These are phyloP conservation scores for Dothideomycetes sp. DNA, from an alignment of 2,329 filamentous ascomycete genomes.

Conservation along the genomic window DNA sequence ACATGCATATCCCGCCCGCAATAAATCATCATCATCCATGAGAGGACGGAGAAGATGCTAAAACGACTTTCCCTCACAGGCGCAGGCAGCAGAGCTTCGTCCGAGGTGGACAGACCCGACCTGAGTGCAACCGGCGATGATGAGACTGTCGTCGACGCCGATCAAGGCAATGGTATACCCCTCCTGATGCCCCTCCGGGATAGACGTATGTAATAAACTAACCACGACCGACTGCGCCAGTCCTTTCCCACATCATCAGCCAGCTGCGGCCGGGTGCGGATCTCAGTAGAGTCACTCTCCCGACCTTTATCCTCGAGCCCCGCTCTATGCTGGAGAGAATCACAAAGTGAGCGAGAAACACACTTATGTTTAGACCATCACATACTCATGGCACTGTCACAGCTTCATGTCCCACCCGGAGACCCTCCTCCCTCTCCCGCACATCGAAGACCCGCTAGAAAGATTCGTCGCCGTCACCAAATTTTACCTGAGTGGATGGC, in stretches of 20 bases:
- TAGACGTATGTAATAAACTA: neutral
- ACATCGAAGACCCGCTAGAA: conserved; percentile 77
- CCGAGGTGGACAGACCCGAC: conserved; percentile 28
- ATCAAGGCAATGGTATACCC: conserved; percentile 80
- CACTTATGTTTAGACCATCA: neutral
- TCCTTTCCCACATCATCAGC: conserved; percentile 93
- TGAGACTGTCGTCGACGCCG: conserved; percentile 73
- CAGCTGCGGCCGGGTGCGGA: conserved; percentile 93
- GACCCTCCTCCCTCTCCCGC: conserved; percentile 77
- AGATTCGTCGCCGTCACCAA: conserved; percentile 93
- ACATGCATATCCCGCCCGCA: too few species aligned
- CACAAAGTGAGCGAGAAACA: conserved; percentile 64
- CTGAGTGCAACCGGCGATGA: conserved; percentile 27
- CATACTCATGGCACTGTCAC: conserved; percentile 9
- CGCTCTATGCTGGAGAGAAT: conserved; percentile 97
- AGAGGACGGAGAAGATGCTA: neutral
- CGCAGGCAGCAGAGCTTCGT: conserved; percentile 30
- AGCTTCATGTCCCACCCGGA: conserved; percentile 99
- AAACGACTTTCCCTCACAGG: neutral
- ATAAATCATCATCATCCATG: neutral
- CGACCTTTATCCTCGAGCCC: conserved; percentile 95
- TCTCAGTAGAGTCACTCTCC: conserved; percentile 83
- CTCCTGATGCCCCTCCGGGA: conserved; percentile 11
- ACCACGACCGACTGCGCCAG: conserved; percentile 35
- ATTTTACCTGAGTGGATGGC: conserved; percentile 97